Base-by-base conservation (phyloP, 495 filamentous ascomycete genomes). In the Neurospora intermedia region DNA sequence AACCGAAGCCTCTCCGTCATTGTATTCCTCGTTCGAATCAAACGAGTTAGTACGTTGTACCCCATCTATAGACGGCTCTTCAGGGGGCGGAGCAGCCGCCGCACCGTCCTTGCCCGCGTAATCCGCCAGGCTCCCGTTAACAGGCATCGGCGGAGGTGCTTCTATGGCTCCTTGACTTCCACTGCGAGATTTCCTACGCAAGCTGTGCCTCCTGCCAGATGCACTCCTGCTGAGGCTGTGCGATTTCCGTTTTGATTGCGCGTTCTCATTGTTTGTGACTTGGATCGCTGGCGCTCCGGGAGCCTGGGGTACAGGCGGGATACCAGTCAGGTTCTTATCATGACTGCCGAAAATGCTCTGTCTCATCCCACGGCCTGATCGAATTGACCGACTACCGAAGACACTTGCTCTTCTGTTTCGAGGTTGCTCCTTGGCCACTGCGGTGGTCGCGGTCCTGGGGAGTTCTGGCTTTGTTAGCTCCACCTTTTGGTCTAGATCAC, bases 401-500 rank as follows among this genome's bases (percentile, higher is more conserved):
- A 96, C 89, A 78, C 93, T 94, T 20, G 89, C 89, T 75, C 89
- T 88, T 74, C 93, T 81, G 76, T 88, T 94, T 77, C 86, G 90
- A 15, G 18, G 35, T 35, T 66, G 54, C 1, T 66, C 54, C 31
- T 38, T 66, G 54, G 54, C 18, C n/a, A 90, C 78, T 1, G 93
- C 94, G 3, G 91, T 89, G 9, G 89, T 84, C 38, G 91, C 88
- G 78, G 87, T 94, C 79, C 90, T 91, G 9, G 91, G 89, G 7
- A 90, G 89, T 38, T 87, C 84, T 13, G 75, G 20, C 59, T 80
- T 80, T 69, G 59, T 76, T 62, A 81, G 73, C 31, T 81, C 80
- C 35, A 78, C 70, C 54, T 80, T 84, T 38, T 81, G 43, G 20
- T 84, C 78, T 2, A 83, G 69, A 38, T 89, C 86, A 9, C 88